Evolutionary conservation across 345 rosid genomes (phyloP), one percentile per base, ranked within the genome.

Genomic region (Erodium maritimum): DNA sequence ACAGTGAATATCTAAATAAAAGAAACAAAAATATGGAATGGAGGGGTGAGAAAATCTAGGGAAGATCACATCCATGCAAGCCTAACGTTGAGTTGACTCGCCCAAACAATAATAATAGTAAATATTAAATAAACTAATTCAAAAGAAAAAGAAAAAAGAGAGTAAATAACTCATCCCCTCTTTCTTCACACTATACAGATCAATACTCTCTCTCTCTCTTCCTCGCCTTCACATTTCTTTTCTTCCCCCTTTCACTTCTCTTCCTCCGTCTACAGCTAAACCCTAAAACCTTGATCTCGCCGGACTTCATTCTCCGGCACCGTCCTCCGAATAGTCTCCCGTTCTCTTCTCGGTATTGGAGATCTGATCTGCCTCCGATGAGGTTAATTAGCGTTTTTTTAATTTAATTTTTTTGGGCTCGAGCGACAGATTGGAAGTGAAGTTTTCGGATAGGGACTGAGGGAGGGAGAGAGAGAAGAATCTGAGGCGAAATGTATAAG

Each of bases 81-180:
- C 67, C 80, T 71, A 78, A 85, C 85, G 85, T 79, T 77, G 69
- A 75, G 86, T 85, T 82, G 93, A 85, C 93, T 68, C 64, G 23
- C 57, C 33, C 59, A 63, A 17, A 69, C 65, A 67, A 70, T 67
- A n/a, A 56, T 18, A 11, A 17, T 50, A 3, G 10, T 37, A 3
- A 37, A 5, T 37, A 37, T 37, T 37, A 37, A 37, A 5, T 37
- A 37, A 5, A 3, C 14, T 37, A 37, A 4, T 37, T 11, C 33
- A 25, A 25, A 25, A 25, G 7, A 25, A 7, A 25, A 25, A 25
- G 33, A 7, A 25, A 7, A 25, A 25, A 25, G 3, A 25, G 33
- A 25, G n/a, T n/a, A n/a, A n/a, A n/a, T 29, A 37, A 37, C 46
- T 37, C 46, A 5, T 37, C 46, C 55, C 22, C 37, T 33, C 22